Evolutionary conservation across 2,329 filamentous ascomycete species (phyloP).

Genomic region (Aureobasidium sp.): DNA sequence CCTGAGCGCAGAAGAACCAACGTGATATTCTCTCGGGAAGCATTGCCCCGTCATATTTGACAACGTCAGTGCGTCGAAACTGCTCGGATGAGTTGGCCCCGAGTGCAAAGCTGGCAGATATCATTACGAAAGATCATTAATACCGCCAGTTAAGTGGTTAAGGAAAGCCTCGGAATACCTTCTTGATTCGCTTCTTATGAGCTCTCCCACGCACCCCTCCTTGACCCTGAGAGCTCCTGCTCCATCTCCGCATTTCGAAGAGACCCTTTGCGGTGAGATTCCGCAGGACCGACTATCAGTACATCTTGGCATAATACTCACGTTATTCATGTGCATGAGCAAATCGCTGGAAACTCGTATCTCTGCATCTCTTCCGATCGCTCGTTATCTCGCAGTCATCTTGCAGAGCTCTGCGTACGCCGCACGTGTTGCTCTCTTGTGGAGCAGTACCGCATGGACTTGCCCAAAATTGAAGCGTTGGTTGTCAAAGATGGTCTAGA

Average conservation of each 20-base stretch:
- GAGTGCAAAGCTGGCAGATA: neutral
- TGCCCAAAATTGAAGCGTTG: neutral
- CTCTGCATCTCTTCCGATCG: neutral
- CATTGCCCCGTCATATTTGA: neutral
- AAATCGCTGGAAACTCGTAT: neutral
- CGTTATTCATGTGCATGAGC: neutral
- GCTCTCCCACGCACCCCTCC: neutral
- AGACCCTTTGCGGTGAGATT: neutral
- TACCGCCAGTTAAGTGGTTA: neutral
- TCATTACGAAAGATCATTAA: neutral
- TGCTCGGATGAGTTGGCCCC: constrained; percentile 6
- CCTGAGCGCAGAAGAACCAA: neutral
- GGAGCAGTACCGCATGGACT: constrained; percentile 4
- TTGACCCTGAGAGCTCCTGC: neutral
- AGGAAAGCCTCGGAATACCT: neutral
- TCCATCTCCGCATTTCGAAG: neutral
- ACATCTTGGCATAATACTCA: neutral
- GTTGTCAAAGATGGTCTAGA: neutral
- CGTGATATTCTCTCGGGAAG: neutral
- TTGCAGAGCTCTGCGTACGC: neutral
- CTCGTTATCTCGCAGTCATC: neutral
- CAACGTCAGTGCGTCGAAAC: neutral
- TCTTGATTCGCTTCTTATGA: neutral
- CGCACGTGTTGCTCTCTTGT: neutral
- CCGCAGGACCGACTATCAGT: neutral